A percentile compares a stretch with the other conserved stretches of the same genome.
phyloP scores from a whole-genome alignment of 192 early-diverging fungal genomes.

The Entophlyctis luteolus region DNA sequence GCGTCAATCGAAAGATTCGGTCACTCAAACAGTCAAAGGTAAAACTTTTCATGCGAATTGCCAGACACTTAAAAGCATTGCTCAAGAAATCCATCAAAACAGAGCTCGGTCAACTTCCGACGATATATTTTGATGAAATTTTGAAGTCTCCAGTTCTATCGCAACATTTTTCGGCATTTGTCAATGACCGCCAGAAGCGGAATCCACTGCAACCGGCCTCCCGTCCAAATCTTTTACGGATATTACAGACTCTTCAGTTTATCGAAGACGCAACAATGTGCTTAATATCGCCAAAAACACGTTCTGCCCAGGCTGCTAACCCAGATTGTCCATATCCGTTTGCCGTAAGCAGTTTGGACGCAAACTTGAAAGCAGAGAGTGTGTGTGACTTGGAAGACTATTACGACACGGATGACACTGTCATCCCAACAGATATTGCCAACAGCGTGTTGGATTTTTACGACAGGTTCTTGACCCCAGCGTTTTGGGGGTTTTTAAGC shows the following conservation, averaged over 20 bases:
- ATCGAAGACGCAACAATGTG: no score
- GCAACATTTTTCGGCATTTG: neutral
- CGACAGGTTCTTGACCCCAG: neutral
- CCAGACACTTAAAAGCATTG: neutral
- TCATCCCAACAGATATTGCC: neutral
- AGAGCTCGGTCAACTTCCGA: neutral
- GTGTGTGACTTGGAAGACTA: slow-evolving; percentile 6
- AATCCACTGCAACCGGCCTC: no score
- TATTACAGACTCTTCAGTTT: no score
- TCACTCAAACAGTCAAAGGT: neutral
- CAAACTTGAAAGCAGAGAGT: no score
- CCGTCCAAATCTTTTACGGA: no score
- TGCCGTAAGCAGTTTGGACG: no score
- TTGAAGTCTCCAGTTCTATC: neutral
- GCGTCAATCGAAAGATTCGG: slow-evolving; percentile 3
- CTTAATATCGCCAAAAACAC: no score
- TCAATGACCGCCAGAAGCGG: no score
- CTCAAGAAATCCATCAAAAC: neutral
- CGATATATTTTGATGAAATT: slow-evolving; percentile 6
- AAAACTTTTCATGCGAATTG: neutral
- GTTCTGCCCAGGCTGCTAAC: no score
- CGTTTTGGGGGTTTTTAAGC: slow-evolving; percentile 1
- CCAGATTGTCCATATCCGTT: no score
- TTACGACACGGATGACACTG: slow-evolving; percentile 16
- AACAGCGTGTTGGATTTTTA: neutral